Evolutionary conservation across 2,329 filamentous ascomycete genomes (phyloP).

Genomic region (Fusarium sp.): DNA sequence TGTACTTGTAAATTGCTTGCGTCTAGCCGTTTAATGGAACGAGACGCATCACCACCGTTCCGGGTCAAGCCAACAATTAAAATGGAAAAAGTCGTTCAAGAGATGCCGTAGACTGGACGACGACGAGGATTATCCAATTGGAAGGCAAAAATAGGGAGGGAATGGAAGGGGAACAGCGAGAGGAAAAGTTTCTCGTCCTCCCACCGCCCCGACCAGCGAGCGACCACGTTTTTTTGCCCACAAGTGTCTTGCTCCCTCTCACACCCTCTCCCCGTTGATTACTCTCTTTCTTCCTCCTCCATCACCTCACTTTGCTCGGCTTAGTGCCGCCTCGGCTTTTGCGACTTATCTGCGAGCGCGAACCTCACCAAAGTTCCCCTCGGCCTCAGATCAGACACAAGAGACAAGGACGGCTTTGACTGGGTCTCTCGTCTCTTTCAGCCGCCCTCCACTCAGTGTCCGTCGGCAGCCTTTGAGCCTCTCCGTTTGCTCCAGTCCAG

Average conservation of each 20-base stretch:
- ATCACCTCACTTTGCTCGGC: slow-evolving; percentile 23
- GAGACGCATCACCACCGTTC: slow-evolving; percentile 20
- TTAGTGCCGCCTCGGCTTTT: slow-evolving; percentile 10
- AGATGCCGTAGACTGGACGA: not conserved
- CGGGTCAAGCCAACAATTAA: not conserved
- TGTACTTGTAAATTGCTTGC: slow-evolving; percentile 34
- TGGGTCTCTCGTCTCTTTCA: slow-evolving; percentile 17
- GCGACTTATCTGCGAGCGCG: not conserved
- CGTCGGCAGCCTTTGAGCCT: slow-evolving; percentile 22
- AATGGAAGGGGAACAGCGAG: slow-evolving; percentile 1
- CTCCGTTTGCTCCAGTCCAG: slow-evolving; percentile 23
- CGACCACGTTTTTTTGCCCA: slow-evolving; percentile 37
- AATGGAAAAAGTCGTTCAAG: not conserved
- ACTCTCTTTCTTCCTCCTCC: slow-evolving; percentile 6
- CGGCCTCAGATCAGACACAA: not conserved
- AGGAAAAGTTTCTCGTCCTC: slow-evolving; percentile 29
- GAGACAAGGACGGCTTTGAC: not conserved
- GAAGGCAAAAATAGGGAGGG: slow-evolving; percentile 3
- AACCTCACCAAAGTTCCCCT: slow-evolving; percentile 2
- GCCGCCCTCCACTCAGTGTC: slow-evolving; percentile 30
- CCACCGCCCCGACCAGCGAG: slow-evolving; percentile 35
- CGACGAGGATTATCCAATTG: not conserved
- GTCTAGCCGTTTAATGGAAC: slow-evolving; percentile 11
- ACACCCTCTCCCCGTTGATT: slow-evolving; percentile 13
- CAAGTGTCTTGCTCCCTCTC: slow-evolving; percentile 34